Conservation (phyloP, 1,284 basidiomycete species). For the Schizophyllum commune region DNA sequence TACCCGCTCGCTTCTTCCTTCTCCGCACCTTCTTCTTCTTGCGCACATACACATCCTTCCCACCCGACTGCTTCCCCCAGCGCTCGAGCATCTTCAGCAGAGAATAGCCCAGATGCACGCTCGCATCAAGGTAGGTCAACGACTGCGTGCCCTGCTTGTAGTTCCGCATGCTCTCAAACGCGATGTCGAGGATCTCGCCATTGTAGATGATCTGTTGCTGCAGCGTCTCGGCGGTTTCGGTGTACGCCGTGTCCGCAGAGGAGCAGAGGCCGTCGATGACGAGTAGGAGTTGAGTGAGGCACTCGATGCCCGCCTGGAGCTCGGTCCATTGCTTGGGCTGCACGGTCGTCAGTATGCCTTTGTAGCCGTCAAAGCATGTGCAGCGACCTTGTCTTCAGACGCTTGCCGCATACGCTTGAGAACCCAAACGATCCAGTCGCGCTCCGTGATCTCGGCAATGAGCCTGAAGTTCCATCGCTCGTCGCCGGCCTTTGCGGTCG, state of each 20-base stretch:
- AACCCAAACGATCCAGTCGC: constrained; percentile 83
- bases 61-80: constrained; percentile 52
- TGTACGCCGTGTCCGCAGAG: constrained; percentile 47
- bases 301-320: constrained; percentile 89
- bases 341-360: constrained; percentile 8
- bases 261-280: constrained; percentile 67
- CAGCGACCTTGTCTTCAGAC: constrained; percentile 77
- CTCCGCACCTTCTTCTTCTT: constrained; percentile 45
- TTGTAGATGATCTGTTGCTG: constrained; percentile 91
- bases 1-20: neutral
- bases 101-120: constrained; percentile 75
- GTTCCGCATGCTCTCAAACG: constrained; percentile 64
- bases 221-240: constrained; percentile 71
- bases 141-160: constrained; percentile 73
- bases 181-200: constrained; percentile 84
- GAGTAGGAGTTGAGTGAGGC: constrained; percentile 81
- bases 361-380: constrained; percentile 1
- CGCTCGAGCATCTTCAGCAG: constrained; percentile 82
- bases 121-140: constrained; percentile 75
- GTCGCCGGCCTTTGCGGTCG: constrained; percentile 13
- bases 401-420: constrained; percentile 81
- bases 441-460: constrained; percentile 79
- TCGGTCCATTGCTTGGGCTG: constrained; percentile 91
- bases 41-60: constrained; percentile 16
- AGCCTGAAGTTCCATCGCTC: constrained; percentile 63